phyloP scores from a whole-genome alignment of 768 basidiomycete genomes.

The Rhodotorula kratochvilovae region DNA sequence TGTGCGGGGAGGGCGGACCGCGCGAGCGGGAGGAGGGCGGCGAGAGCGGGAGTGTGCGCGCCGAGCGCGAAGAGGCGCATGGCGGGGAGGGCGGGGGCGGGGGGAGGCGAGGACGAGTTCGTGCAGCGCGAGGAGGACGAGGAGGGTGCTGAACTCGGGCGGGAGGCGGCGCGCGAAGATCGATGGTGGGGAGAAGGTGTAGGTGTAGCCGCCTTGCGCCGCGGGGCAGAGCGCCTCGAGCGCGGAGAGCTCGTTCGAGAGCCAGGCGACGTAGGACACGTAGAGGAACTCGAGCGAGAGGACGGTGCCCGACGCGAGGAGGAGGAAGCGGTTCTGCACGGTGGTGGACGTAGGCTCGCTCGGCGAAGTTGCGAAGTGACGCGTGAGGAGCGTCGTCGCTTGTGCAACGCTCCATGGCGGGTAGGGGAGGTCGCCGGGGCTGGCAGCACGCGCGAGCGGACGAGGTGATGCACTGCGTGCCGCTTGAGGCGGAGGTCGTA shows the following conservation, averaged over 20 bases:
- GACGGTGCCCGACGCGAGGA: neutral
- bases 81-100: neutral
- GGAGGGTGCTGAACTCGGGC: conserved; percentile 20
- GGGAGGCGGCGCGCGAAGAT: conserved; percentile 37
- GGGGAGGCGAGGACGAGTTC: neutral
- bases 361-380: neutral
- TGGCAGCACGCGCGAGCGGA: neutral
- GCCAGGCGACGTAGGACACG: conserved; percentile 9
- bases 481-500: conserved; percentile 13
- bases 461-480: conserved; percentile 27
- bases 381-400: neutral
- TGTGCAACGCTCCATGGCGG: neutral
- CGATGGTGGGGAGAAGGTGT: conserved; percentile 38
- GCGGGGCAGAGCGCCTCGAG: conserved; percentile 2
- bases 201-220: conserved; percentile 32
- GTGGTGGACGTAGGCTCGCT: neutral
- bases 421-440: neutral
- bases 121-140: conserved; percentile 15
- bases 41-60: conserved; percentile 21
- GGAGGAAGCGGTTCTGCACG: neutral
- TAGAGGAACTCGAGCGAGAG: conserved; percentile 35
- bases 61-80: conserved; percentile 39
- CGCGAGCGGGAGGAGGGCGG: neutral
- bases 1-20: neutral
- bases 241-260: conserved; percentile 35